phyloP scores from a whole-genome alignment of 345 rosid species.

The Brassica cretica region DNA sequence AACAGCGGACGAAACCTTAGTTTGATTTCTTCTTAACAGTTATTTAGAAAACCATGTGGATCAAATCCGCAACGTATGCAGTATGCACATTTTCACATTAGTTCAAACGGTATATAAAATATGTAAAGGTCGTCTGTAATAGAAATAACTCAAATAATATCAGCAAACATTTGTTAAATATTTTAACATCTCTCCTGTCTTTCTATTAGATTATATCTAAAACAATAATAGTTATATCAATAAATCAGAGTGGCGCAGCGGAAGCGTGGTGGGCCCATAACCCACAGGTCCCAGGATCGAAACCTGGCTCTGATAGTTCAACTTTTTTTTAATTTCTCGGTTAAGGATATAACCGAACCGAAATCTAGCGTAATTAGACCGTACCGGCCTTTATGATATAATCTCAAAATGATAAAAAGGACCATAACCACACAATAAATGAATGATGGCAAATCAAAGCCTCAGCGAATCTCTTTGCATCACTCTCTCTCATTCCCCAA shows the following conservation, averaged over 20 bases:
- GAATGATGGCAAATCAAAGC: slow-evolving; percentile 33
- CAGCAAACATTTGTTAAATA: background rate
- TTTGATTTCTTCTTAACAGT: background rate
- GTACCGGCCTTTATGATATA: background rate
- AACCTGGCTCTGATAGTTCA: slow-evolving; percentile 7
- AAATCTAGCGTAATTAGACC: background rate
- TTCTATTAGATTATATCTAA: fast-evolving
- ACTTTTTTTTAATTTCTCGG: background rate
- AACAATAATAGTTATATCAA: fast-evolving
- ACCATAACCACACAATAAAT: slow-evolving; percentile 40
- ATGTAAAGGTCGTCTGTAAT: background rate
- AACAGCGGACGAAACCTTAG: background rate
- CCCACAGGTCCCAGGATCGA: slow-evolving; percentile 80
- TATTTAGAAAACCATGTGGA: background rate
- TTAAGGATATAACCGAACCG: background rate
- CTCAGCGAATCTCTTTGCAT: slow-evolving; percentile 23
- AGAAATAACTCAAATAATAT: background rate
- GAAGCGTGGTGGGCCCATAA: slow-evolving; percentile 75
- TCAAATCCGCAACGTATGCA: background rate
- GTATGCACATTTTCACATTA: background rate
- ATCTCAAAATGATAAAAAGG: slow-evolving; percentile 20
- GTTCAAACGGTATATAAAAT: background rate
- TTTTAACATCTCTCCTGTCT: background rate
- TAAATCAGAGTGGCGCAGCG: slow-evolving; percentile 64
- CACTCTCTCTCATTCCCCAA: slow-evolving; percentile 27